Evolutionary conservation across 345 rosid genomes (phyloP).

Genomic region (Orychophragmus violaceus): DNA sequence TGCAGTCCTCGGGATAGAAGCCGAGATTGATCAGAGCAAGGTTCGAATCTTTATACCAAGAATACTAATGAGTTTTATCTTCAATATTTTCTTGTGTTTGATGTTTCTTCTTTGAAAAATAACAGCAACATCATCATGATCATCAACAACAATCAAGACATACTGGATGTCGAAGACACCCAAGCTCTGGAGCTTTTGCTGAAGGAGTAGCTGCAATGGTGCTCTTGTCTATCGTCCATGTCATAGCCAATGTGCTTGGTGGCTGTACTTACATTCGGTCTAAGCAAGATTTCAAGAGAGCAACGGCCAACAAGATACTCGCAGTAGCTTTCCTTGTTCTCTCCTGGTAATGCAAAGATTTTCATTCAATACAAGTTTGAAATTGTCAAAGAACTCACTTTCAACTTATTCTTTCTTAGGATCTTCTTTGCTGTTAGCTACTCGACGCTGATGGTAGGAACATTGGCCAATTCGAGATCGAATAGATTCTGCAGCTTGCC

Average conservation of each 20-base stretch:
- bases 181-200: constrained; percentile 62
- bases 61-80: not conserved
- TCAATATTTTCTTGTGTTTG: not conserved
- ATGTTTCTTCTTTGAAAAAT: not conserved
- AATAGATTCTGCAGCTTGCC: constrained; percentile 49
- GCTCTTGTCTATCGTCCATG: constrained; percentile 56
- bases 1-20: constrained; percentile 31
- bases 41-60: constrained; percentile 2
- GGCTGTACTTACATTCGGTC: constrained; percentile 68
- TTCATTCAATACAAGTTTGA: constrained; percentile 29
- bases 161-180: constrained; percentile 59
- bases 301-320: constrained; percentile 62
- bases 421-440: constrained; percentile 50
- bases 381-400: not conserved
- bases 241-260: constrained; percentile 51
- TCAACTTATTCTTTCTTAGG: constrained; percentile 34
- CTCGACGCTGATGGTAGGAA: constrained; percentile 56
- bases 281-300: constrained; percentile 37
- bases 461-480: constrained; percentile 52
- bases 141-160: constrained; percentile 56
- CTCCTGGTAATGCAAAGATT: constrained; percentile 51
- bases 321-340: constrained; percentile 67
- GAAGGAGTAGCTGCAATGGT: constrained; percentile 68
- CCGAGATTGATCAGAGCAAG: constrained; percentile 34
- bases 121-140: constrained; percentile 35